Evolutionary conservation across 2,329 filamentous ascomycete species (phyloP), one percentile per base, ranked within the genome.

Genomic region (Coniosporium tulheliwenetii): DNA sequence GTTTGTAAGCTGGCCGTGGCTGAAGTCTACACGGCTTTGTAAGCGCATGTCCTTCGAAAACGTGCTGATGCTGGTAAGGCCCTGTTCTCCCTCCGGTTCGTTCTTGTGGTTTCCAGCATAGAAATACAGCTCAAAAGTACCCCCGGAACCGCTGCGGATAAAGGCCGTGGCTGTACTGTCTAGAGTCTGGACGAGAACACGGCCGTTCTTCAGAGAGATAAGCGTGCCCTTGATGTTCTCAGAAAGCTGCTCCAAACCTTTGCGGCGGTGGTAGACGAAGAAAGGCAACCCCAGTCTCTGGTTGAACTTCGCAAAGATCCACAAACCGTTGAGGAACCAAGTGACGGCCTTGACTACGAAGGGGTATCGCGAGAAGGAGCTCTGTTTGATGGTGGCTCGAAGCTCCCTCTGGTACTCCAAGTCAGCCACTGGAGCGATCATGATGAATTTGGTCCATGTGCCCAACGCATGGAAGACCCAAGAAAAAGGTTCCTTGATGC

Each of bases 321-420:
- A 72, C 8, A 70, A 40, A 38, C 59, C 52, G 37, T 61, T 69
- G n/a, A 68, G 49, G 19, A 26, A 7, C 19, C 19, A 26, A 7
- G 19, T 26, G 7, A 62, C n/a, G 38, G 64, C 62, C 0, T 56
- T 59, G 5, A 52, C 48, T 8, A 62, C 62, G 14, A 55, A 54
- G 4, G 57, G 57, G 9, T 67, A 38, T 26, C 7, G 3, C 16
- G 61, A 37, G 3, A 44, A 45, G 10, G 59, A 58, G 16, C 60
- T 58, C 13, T 47, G 40, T 36, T 52, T 50, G 39, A 67, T 56
- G 38, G 64, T 60, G 48, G 65, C 63, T 42, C 65, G 59, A 37
- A 71, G 56, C 41, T 72, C 69, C 44, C 67, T 56, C 45, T 71
- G 64, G 43, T 66, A 69, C 45, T 72, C 69, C 0, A 66, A 61